A percentile compares a stretch with the other conserved stretches of the same genome.
These are phyloP conservation scores for Plectosphaerella cucumerina DNA, from an alignment of 2,329 filamentous ascomycete genomes.

Conservation along the genomic window DNA sequence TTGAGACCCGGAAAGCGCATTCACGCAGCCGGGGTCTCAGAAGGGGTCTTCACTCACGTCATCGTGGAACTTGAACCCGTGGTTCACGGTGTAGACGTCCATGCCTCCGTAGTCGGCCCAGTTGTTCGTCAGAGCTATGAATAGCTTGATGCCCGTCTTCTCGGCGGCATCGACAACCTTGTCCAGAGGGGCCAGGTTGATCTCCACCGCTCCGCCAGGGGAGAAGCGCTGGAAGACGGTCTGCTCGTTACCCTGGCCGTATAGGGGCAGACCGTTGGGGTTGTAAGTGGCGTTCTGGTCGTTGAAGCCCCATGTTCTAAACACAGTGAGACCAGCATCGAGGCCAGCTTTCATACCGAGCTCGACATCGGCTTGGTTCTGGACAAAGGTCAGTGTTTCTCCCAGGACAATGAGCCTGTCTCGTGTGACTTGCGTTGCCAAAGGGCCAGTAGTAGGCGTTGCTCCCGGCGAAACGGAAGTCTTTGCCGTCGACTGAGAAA, in stretches of 20 bases:
- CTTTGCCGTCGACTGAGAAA: conserved; percentile 49
- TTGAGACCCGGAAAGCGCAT: too few species aligned
- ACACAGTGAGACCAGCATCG: conserved; percentile 44
- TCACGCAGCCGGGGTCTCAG: too few species aligned
- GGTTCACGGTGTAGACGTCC: conserved; percentile 54
- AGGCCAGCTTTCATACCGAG: conserved; percentile 40
- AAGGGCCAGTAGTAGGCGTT: conserved; percentile 58
- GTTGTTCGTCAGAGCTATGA: conserved; percentile 52
- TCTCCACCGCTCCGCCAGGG: conserved; percentile 2
- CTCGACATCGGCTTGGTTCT: conserved; percentile 30
- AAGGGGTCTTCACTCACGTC: conserved; percentile 26
- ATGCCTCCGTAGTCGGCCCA: conserved; percentile 59
- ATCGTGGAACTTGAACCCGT: conserved; percentile 46
- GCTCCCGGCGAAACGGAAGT: conserved; percentile 53
- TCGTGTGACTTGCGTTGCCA: conserved; percentile 33
- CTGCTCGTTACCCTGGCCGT: conserved; percentile 42
- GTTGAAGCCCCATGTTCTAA: conserved; percentile 56
- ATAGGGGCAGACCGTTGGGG: conserved; percentile 42
- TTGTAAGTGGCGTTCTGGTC: conserved; percentile 48
- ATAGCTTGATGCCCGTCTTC: conserved; percentile 45
- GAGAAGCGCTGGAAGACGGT: conserved; percentile 39
- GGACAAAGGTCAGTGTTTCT: neutral
- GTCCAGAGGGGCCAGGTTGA: conserved; percentile 40
- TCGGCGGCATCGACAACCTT: conserved; percentile 46
- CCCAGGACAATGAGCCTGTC: neutral